Conservation (phyloP, 73 alveolate species). For the Paramecium tetraurelia region DNA sequence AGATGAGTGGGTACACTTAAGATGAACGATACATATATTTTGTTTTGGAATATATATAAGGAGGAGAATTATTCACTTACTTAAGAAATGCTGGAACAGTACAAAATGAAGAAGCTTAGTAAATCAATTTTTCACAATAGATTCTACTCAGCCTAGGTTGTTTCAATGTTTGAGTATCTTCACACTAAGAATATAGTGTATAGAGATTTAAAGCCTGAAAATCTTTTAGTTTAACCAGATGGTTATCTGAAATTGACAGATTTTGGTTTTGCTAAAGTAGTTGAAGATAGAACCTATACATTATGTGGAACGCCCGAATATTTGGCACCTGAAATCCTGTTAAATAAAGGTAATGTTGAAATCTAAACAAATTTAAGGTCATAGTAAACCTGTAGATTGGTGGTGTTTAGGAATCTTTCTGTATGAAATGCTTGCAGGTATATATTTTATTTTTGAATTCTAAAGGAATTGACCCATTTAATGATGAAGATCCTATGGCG, state of each 20-base stretch:
- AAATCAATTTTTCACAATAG: conserved; percentile 65
- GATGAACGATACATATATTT: conserved; percentile 88
- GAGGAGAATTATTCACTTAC: conserved; percentile 96
- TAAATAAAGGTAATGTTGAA: conserved; percentile 67
- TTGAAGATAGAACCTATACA: conserved; percentile 98
- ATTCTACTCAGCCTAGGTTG: conserved; percentile 66
- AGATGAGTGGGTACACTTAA: conserved; percentile 76
- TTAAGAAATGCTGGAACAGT: conserved; percentile 86
- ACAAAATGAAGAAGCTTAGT: conserved; percentile 70
- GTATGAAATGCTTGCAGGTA: conserved; percentile 95
- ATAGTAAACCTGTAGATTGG: conserved; percentile 99
- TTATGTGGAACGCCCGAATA: conserved; percentile 99
- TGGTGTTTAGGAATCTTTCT: conserved; percentile 95
- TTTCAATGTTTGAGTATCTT: conserved; percentile 91
- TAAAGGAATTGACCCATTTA: conserved; percentile 84
- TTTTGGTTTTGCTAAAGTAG: conserved; percentile 98
- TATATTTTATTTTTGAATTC: conserved; percentile 1
- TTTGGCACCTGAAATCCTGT: conserved; percentile 96
- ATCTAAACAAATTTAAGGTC: conserved; percentile 72
- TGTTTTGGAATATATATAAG: conserved; percentile 91
- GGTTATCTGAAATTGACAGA: conserved; percentile 98
- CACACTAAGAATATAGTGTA: conserved; percentile 94
- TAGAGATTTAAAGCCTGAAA: conserved; percentile 98
- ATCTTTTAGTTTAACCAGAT: conserved; percentile 83
- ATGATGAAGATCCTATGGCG: conserved; percentile 97